A percentile compares a stretch with the other conserved stretches of the same genome.
phyloP scores from a whole-genome alignment of 163 green algal species.

The Scenedesmus sp. region DNA sequence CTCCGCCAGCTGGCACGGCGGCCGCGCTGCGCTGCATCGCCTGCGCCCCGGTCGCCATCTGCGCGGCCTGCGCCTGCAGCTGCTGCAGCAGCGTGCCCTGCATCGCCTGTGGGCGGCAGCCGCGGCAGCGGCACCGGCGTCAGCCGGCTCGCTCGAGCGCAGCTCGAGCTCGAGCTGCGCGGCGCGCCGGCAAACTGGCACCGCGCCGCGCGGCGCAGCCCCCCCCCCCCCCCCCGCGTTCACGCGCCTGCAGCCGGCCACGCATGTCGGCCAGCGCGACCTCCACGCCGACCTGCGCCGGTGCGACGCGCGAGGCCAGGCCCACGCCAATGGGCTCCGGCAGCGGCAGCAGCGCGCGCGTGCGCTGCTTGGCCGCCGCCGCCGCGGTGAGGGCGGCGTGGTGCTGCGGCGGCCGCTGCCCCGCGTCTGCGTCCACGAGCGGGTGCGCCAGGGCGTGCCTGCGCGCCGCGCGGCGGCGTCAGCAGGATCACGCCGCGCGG shows the following conservation, averaged over 20 bases:
- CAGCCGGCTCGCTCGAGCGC: too few species aligned
- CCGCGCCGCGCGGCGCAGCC: too few species aligned
- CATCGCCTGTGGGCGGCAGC: conserved; percentile 2
- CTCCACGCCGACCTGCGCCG: not conserved
- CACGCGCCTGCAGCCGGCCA: conserved; percentile 27
- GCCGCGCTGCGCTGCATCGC: conserved; percentile 10
- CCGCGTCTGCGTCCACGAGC: conserved; percentile 27
- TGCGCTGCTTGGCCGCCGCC: conserved; percentile 14
- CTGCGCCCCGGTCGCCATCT: conserved; percentile 6
- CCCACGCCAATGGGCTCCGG: conserved; percentile 14
- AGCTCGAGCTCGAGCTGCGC: too few species aligned
- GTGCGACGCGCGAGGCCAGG: not conserved
- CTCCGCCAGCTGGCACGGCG: too few species aligned
- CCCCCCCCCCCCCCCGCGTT: too few species aligned
- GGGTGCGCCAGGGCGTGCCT: conserved; percentile 42
- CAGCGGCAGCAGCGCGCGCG: conserved; percentile 15
- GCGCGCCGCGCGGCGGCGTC: too few species aligned
- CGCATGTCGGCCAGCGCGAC: conserved; percentile 5
- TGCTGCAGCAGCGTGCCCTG: conserved; percentile 32
- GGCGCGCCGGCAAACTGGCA: too few species aligned
- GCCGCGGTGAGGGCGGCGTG: conserved; percentile 11
- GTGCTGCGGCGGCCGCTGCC: conserved; percentile 17
- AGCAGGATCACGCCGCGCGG: too few species aligned
- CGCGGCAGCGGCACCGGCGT: too few species aligned
- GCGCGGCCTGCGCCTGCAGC: conserved; percentile 20